These are phyloP conservation scores for Fonsecaea monophora DNA, from an alignment of 2,329 filamentous ascomycete species.

Conservation along the genomic window DNA sequence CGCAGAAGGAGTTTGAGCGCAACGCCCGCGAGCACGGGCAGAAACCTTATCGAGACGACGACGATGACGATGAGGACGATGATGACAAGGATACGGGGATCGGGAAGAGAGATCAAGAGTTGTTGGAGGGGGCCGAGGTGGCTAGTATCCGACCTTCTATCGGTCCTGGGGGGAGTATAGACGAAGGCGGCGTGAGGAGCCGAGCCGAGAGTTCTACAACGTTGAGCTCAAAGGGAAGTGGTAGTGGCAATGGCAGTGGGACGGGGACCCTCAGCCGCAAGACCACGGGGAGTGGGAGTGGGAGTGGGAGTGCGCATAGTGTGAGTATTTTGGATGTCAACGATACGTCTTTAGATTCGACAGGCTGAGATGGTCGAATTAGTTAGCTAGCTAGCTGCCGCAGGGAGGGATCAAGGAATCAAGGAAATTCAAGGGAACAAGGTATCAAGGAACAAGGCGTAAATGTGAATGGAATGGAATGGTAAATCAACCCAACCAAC, in stretches of 20 bases:
- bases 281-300: conserved; percentile 17
- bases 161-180: conserved; percentile 16
- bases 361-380: neutral
- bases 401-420: too few species aligned
- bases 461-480: too few species aligned
- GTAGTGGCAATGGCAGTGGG: conserved; percentile 9
- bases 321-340: conserved; percentile 34
- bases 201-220: conserved; percentile 26
- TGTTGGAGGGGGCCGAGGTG: conserved; percentile 77
- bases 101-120: conserved; percentile 63
- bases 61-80: conserved; percentile 59
- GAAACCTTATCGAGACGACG: conserved; percentile 52
- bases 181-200: conserved; percentile 22
- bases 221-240: conserved; percentile 11
- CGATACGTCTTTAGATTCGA: conserved; percentile 22
- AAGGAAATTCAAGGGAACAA: too few species aligned
- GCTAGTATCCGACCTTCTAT: conserved; percentile 52
- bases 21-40: conserved; percentile 72
- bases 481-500: too few species aligned
- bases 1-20: conserved; percentile 87
- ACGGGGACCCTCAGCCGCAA: conserved; percentile 18
- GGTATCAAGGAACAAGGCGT: too few species aligned
- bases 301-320: neutral
- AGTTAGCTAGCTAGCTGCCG: too few species aligned
- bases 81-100: conserved; percentile 49